Evolutionary conservation across 2,329 filamentous ascomycete species (phyloP), one percentile per base, ranked within the genome.

Genomic region (Penicillium occitanis): DNA sequence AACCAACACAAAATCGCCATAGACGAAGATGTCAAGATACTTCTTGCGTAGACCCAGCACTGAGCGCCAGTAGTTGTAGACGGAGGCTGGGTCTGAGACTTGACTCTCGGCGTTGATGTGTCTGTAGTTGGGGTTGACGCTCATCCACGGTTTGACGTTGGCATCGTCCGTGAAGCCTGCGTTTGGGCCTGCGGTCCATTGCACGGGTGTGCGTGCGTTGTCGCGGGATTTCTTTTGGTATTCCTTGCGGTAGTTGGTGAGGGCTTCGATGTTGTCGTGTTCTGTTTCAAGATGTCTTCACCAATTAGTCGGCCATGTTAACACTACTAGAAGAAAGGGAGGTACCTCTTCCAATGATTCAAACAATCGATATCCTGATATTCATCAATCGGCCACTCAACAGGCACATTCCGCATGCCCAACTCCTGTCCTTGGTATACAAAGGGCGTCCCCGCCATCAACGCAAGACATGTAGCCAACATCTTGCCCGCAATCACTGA

Each of bases 381-480:
- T 70, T 90, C 86, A 3, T 86, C 74, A 62, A 90, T 86, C 0
- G 78, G 77, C 87, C 89, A 90, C 4, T 83, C 80, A 10, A 77
- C 76, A 1, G 88, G 88, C 22, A 89, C 81, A 70, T 90, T 90
- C 40, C 83, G 80, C 85, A 90, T 89, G 19, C 87, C 88, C 40
- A 90, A 80, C 75, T 91, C 88, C 73, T 91, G 87, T 13, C 88
- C 88, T 73, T 90, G 88, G 72, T 89, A 90, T n/a, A 90, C 77
- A 71, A 88, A 90, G 0, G 87, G 81, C 0, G 88, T 90, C 17
- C 88, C 88, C 1, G 85, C 73, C 68, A 88, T 85, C 60, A 87
- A 79, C 2, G 80, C 81, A 66, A 87, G 80, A 68, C 88, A 82
- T 8, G 85, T 79, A 22, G 87, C 84, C 17, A 90, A 77, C 76